These are phyloP conservation scores for Hibiscus tridactylites DNA, from an alignment of 345 rosid genomes.

Conservation along the genomic window DNA sequence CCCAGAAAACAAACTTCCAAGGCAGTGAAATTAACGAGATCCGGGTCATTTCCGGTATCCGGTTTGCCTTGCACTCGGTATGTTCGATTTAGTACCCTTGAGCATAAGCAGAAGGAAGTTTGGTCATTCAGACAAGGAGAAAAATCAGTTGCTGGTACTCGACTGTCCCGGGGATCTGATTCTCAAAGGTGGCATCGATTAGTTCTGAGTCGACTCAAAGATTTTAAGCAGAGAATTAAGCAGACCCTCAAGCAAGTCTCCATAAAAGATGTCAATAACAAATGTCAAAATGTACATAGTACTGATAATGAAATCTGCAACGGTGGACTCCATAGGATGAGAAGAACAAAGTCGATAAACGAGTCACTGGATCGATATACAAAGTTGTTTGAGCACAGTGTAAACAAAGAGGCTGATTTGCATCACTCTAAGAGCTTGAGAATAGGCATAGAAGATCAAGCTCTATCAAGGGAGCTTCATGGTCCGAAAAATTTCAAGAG, in stretches of 20 bases:
- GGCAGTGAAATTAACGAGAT: constrained; percentile 38
- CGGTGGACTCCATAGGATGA: constrained; percentile 6
- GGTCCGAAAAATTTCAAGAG: constrained; percentile 36
- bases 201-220: constrained; percentile 39
- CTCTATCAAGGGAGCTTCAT: background rate
- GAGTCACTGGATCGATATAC: constrained; percentile 51
- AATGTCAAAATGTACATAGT: background rate
- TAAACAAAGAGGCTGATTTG: constrained; percentile 28
- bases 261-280: background rate
- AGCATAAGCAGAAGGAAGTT: constrained; percentile 62
- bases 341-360: constrained; percentile 40
- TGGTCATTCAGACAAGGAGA: constrained; percentile 47
- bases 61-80: constrained; percentile 20
- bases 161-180: constrained; percentile 21
- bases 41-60: constrained; percentile 74
- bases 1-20: constrained; percentile 25
- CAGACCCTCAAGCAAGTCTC: constrained; percentile 26
- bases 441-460: constrained; percentile 38
- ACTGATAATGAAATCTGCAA: constrained; percentile 14
- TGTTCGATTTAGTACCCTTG: constrained; percentile 44
- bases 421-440: constrained; percentile 55
- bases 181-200: constrained; percentile 44
- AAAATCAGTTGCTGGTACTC: constrained; percentile 8
- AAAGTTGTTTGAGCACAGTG: constrained; percentile 40
- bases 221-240: constrained; percentile 53